phyloP scores from a whole-genome alignment of 805 yeast genomes.

The Kockiozyma suomiensis region DNA sequence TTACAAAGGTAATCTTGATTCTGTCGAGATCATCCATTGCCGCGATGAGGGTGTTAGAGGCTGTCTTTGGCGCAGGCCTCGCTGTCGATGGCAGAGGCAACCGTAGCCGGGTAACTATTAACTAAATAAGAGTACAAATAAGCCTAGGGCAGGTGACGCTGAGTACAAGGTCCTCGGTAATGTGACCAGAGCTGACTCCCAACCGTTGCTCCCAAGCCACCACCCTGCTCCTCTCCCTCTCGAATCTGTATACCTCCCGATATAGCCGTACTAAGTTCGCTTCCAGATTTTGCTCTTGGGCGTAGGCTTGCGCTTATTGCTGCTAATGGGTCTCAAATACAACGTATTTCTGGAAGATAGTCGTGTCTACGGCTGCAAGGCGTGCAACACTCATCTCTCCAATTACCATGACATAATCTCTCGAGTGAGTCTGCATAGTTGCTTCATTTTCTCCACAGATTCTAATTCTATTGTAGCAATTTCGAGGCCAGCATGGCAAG shows the following conservation, averaged over 20 bases:
- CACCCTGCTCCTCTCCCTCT: too few relatives aligned
- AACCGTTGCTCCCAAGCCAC: conserved; percentile 2
- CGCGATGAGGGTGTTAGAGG: not conserved
- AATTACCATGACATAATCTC: conserved; percentile 45
- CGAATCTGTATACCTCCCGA: not conserved
- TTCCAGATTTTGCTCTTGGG: not conserved
- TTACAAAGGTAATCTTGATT: conserved; percentile 56
- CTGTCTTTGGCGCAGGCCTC: not conserved
- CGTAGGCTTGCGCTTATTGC: not conserved
- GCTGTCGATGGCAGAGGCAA: not conserved
- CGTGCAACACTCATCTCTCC: conserved; percentile 50
- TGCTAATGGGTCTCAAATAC: conserved; percentile 53
- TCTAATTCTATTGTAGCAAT: conserved; percentile 41
- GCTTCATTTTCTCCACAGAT: not conserved
- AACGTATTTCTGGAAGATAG: conserved; percentile 46
- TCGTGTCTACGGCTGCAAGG: conserved; percentile 45
- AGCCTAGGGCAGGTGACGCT: not conserved
- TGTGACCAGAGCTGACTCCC: not conserved
- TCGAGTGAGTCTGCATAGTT: conserved; percentile 38
- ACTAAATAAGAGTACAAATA: not conserved
- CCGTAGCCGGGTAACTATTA: not conserved
- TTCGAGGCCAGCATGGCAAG: conserved; percentile 59
- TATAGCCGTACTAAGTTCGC: not conserved
- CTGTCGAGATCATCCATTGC: conserved; percentile 49
- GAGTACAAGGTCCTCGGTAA: not conserved